Conservation (phyloP, 441 rosid genomes). For the Daphne laureola region DNA sequence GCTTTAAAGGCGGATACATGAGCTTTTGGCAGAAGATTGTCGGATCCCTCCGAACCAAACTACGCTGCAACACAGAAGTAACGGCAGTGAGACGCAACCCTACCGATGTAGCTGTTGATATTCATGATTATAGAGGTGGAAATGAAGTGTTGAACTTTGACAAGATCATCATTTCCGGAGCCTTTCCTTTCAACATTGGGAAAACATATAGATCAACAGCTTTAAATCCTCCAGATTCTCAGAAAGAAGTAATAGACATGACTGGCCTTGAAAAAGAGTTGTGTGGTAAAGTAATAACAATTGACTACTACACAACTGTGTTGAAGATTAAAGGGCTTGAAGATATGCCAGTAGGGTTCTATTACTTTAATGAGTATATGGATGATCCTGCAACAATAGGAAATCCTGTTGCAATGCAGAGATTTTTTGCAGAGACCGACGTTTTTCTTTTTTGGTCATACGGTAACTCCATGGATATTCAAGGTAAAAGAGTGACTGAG, state of each 20-base stretch:
- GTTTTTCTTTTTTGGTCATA: constrained; percentile 73
- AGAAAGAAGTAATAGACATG: constrained; percentile 36
- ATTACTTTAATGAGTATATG: constrained; percentile 58
- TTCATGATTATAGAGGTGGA: constrained; percentile 29
- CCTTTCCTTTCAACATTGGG: constrained; percentile 45
- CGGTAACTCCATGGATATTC: constrained; percentile 39
- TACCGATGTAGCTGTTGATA: constrained; percentile 28
- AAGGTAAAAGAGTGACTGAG: constrained; percentile 36
- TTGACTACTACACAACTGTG: constrained; percentile 65
- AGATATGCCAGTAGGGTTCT: constrained; percentile 53
- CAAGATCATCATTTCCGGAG: constrained; percentile 53
- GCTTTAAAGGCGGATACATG: constrained; percentile 54
- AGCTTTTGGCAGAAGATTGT: constrained; percentile 53
- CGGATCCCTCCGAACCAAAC: constrained; percentile 33
- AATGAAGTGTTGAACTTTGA: constrained; percentile 38
- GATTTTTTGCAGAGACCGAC: constrained; percentile 52
- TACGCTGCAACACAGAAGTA: constrained; percentile 41
- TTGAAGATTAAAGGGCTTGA: constrained; percentile 51
- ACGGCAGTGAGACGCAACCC: constrained; percentile 29
- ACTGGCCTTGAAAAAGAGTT: constrained; percentile 44
- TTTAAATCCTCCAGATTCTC: constrained; percentile 24
- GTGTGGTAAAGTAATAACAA: constrained; percentile 53
- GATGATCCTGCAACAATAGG: constrained; percentile 61
- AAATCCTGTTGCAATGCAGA: constrained; percentile 71
- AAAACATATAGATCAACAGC: constrained; percentile 44